Conservation (phyloP, 176 grass and related monocot species). For the Miscanthus lutarioriparius region DNA sequence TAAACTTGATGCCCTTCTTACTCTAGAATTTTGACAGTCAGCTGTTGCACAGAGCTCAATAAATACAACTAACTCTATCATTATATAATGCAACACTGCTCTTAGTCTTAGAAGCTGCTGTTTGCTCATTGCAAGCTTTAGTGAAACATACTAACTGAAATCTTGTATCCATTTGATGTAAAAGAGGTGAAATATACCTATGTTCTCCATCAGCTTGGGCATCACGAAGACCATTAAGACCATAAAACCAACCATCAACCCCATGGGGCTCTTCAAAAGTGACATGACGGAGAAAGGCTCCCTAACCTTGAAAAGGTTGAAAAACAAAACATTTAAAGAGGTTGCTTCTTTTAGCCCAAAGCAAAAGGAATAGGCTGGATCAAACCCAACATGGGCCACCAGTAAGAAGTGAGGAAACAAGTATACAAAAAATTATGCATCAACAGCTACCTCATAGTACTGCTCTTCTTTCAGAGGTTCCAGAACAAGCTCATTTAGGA, state of each 20-base stretch:
- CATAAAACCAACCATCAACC: constrained; percentile 92
- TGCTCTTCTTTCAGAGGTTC: constrained; percentile 90
- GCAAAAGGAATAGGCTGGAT: neutral
- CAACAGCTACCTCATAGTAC: constrained; percentile 78
- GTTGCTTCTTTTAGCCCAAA: neutral
- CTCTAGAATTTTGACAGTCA: neutral
- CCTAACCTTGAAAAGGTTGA: constrained; percentile 58
- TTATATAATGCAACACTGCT: constrained; percentile 11
- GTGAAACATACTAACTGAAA: constrained; percentile 13
- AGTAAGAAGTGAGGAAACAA: neutral
- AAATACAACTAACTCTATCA: neutral
- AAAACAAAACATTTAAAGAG: constrained; percentile 1
- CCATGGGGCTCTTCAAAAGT: constrained; percentile 97
- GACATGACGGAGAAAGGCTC: constrained; percentile 89
- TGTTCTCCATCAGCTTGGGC: constrained; percentile 95
- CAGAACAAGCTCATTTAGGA: constrained; percentile 85
- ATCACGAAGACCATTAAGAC: constrained; percentile 82
- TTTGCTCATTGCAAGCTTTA: constrained; percentile 2
- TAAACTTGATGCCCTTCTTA: neutral
- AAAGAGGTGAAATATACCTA: constrained; percentile 46
- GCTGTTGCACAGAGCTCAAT: constrained; percentile 2
- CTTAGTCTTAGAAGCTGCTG: neutral
- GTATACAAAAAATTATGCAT: neutral
- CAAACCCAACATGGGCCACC: neutral
- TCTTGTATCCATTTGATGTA: neutral